A percentile compares a stretch with the other conserved stretches of the same genome.
These are phyloP conservation scores for Phytophthora fragariae DNA, from an alignment of 352 stramenopile species.

Conservation along the genomic window DNA sequence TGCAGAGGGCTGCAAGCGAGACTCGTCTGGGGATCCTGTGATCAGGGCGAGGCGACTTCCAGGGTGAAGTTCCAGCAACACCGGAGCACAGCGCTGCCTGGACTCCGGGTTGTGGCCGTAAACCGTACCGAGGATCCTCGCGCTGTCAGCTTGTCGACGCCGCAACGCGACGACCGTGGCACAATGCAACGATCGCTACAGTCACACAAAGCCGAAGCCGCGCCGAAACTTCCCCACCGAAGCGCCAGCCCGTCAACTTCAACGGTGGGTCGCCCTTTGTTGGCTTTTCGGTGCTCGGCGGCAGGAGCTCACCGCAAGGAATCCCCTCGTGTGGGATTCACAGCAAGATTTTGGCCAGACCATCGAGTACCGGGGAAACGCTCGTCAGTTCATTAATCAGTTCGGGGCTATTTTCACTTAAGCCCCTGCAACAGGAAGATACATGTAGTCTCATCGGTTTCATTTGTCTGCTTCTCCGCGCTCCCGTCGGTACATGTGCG, in stretches of 20 bases:
- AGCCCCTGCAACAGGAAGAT: not conserved
- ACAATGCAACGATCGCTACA: constrained; percentile 13
- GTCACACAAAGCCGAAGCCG: constrained; percentile 1
- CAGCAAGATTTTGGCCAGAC: too few species aligned
- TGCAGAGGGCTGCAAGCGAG: too few species aligned
- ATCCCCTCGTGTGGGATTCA: too few species aligned
- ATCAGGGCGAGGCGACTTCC: too few species aligned
- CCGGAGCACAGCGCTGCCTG: not conserved
- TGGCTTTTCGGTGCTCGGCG: not conserved
- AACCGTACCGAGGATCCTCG: not conserved
- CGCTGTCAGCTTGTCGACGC: not conserved
- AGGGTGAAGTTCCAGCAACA: not conserved
- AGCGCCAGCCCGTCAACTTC: constrained; percentile 1
- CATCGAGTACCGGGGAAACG: not conserved
- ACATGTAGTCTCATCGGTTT: too few species aligned
- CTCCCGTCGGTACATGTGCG: constrained; percentile 1
- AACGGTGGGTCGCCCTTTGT: not conserved
- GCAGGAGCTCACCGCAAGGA: too few species aligned
- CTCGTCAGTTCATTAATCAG: not conserved
- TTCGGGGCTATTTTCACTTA: not conserved
- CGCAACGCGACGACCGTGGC: constrained; percentile 3
- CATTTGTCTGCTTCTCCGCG: too few species aligned
- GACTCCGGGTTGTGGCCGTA: not conserved
- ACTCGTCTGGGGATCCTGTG: too few species aligned
- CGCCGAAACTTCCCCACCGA: constrained; percentile 5